Percentiles rank a stretch among this genome's conserved stretches.
These are phyloP conservation scores for Tetrapisispora pingtungensis DNA, from an alignment of 805 yeast genomes.

Conservation along the genomic window DNA sequence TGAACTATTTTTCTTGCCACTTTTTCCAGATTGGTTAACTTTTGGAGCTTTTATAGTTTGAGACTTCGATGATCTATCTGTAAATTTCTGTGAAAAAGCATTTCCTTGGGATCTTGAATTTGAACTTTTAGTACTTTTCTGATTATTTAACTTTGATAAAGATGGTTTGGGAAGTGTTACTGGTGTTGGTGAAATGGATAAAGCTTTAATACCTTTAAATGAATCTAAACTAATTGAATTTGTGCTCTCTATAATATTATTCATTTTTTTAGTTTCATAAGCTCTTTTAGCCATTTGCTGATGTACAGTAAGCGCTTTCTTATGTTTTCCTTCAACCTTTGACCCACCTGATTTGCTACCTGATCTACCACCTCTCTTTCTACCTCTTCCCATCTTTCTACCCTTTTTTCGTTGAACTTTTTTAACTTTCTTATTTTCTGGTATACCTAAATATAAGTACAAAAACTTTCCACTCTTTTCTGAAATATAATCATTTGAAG, in stretches of 20 bases:
- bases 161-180: not conserved
- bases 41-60: not conserved
- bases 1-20: too few relatives aligned
- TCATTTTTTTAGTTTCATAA: conserved; percentile 18
- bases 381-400: conserved; percentile 28
- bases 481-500: conserved; percentile 27
- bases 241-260: conserved; percentile 35
- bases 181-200: not conserved
- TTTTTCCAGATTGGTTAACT: not conserved
- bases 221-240: conserved; percentile 32
- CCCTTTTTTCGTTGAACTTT: conserved; percentile 17
- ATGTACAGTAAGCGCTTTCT: conserved; percentile 19
- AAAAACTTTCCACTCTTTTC: conserved; percentile 41
- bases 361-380: conserved; percentile 1
- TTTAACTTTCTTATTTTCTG: conserved; percentile 24
- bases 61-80: not conserved
- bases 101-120: too few relatives aligned
- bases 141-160: not conserved
- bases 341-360: not conserved
- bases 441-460: conserved; percentile 39
- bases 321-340: conserved; percentile 5
- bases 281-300: conserved; percentile 23
- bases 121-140: too few relatives aligned
- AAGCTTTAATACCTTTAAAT: conserved; percentile 28
- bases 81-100: not conserved